These are phyloP conservation scores for Pyrenophora graminea DNA, from an alignment of 2,329 filamentous ascomycete genomes.

Conservation along the genomic window DNA sequence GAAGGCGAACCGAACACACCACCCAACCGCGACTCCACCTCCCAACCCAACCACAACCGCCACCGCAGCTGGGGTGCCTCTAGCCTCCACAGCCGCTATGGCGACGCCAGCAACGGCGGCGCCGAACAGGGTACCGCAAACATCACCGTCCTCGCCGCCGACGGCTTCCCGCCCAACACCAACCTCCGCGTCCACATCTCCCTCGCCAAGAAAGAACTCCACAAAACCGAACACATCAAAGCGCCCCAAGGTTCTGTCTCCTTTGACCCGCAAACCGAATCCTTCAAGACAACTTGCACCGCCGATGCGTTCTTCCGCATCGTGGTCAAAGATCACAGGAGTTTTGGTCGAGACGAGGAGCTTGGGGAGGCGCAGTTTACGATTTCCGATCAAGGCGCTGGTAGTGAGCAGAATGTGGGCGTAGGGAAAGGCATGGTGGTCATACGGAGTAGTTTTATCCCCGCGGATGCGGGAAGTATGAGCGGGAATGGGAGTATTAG, in stretches of 20 bases:
- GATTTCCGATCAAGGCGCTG: conserved; percentile 76
- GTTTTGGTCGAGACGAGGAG: conserved; percentile 79
- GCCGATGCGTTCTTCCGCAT: conserved; percentile 87
- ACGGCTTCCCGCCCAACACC: conserved; percentile 73
- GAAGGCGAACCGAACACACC: conserved; percentile 26
- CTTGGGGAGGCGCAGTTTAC: conserved; percentile 89
- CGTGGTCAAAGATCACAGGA: conserved; percentile 81
- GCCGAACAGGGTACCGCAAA: conserved; percentile 73
- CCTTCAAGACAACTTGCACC: conserved; percentile 75
- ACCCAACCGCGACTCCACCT: conserved; percentile 11
- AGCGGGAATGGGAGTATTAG: conserved; percentile 45
- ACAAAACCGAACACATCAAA: conserved; percentile 93
- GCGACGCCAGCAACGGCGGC: conserved; percentile 49
- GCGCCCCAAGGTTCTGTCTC: conserved; percentile 63
- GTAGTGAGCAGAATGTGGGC: conserved; percentile 71
- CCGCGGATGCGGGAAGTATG: conserved; percentile 47
- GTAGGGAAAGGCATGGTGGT: conserved; percentile 74
- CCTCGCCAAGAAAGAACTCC: conserved; percentile 72
- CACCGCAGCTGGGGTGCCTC: conserved; percentile 44
- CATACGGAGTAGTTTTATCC: conserved; percentile 73
- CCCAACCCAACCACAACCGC: conserved; percentile 39
- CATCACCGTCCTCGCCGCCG: conserved; percentile 78
- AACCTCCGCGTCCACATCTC: conserved; percentile 79
- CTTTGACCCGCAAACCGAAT: conserved; percentile 60
- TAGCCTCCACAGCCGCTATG: conserved; percentile 46